Evolutionary conservation across 345 rosid genomes (phyloP).

Genomic region (Citrus hindsii): DNA sequence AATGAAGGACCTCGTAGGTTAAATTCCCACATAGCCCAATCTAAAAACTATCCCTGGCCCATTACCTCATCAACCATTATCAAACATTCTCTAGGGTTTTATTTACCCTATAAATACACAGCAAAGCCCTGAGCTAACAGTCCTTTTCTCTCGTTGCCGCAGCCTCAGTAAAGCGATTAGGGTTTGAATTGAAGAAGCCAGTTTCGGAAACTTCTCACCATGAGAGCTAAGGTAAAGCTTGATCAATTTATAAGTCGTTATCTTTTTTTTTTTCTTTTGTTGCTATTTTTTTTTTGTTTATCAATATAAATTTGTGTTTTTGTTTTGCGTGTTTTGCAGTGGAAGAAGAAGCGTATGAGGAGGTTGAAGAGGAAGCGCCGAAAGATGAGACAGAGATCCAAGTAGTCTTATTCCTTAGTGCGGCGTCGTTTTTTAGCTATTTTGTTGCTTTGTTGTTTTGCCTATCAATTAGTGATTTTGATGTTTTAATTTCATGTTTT

Average conservation of each 20-base stretch:
- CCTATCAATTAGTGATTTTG: not conserved
- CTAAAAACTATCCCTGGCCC: not conserved
- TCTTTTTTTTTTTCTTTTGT: not conserved
- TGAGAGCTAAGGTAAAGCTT: conserved; percentile 82
- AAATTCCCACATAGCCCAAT: not conserved
- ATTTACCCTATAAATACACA: conserved; percentile 1
- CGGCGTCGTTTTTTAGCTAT: not conserved
- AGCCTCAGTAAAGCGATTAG: conserved; percentile 13
- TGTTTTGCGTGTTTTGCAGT: conserved; percentile 36
- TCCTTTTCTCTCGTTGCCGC: not conserved
- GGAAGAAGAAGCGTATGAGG: conserved; percentile 99
- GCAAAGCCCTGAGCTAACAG: rapidly evolving
- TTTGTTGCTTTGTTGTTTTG: conserved; percentile 2
- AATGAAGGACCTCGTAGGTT: not conserved
- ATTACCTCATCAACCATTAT: not conserved
- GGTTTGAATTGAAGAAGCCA: conserved; percentile 14
- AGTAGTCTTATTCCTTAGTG: conserved; percentile 36
- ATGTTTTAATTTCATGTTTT: not conserved
- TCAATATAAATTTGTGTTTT: not conserved
- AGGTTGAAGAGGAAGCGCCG: conserved; percentile 99
- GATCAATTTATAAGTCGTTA: no score
- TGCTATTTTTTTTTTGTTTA: not conserved
- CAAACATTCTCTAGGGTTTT: conserved; percentile 17
- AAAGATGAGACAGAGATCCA: conserved; percentile 99
- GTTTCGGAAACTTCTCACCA: conserved; percentile 20